Percentiles rank a stretch among this genome's conserved stretches.
Evolutionary conservation across 306 rosid species (phyloP).

Genomic region (Albizia julibrissin): DNA sequence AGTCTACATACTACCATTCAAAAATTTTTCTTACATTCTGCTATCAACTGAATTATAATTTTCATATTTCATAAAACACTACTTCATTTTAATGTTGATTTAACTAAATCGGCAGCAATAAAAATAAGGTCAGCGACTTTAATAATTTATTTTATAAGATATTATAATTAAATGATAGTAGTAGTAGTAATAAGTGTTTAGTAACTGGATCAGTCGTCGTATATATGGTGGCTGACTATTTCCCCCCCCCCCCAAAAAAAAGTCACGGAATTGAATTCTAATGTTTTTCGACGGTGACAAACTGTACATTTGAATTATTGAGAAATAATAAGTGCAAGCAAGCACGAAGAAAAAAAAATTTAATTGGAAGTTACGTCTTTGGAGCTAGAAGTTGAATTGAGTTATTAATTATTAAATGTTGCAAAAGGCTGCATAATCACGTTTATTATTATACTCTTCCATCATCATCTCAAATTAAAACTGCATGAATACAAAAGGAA

Average conservation of each 20-base stretch:
- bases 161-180: background rate
- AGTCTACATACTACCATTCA: too few species aligned
- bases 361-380: background rate
- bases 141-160: background rate
- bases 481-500: constrained; percentile 25
- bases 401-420: background rate
- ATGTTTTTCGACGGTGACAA: background rate
- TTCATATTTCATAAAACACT: background rate
- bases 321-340: background rate
- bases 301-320: background rate
- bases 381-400: background rate
- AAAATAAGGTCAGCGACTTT: background rate
- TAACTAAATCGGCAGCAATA: background rate
- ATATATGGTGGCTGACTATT: background rate
- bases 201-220: background rate
- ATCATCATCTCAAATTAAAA: background rate
- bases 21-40: background rate
- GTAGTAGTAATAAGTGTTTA: too few species aligned
- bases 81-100: background rate
- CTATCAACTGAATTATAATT: background rate
- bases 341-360: background rate
- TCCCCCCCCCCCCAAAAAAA: too few species aligned
- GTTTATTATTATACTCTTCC: background rate
- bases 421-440: constrained; percentile 40
- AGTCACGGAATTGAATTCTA: background rate